Evolutionary conservation across 2,329 filamentous ascomycete genomes (phyloP).

Genomic region (Fusarium sp.): DNA sequence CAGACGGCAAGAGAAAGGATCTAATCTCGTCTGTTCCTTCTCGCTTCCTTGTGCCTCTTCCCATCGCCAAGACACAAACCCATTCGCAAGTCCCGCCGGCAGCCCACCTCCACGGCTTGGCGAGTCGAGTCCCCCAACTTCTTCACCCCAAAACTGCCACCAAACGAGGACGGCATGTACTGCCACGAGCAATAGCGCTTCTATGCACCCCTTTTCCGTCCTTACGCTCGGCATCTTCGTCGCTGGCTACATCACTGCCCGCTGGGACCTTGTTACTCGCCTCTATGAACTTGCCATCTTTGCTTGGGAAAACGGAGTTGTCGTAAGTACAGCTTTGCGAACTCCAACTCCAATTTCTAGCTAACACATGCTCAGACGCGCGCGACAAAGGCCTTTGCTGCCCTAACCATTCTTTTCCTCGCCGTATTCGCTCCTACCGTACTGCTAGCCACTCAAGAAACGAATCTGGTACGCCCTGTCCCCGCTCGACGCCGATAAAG

Average conservation of each 20-base stretch:
- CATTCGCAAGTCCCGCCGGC: conserved; percentile 22
- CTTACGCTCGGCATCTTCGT: conserved; percentile 98
- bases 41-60: neutral
- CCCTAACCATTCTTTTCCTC: conserved; percentile 87
- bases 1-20: neutral
- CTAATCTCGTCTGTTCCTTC: neutral
- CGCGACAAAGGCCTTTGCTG: conserved; percentile 84
- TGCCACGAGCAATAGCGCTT: conserved; percentile 57
- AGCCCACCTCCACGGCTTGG: conserved; percentile 40
- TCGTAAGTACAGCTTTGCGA: conserved; percentile 68
- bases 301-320: conserved; percentile 98
- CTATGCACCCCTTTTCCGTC: conserved; percentile 98
- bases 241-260: conserved; percentile 98
- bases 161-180: conserved; percentile 55
- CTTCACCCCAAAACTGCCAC: conserved; percentile 12
- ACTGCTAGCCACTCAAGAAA: conserved; percentile 83
- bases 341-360: neutral
- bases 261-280: conserved; percentile 97
- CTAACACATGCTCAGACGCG: conserved; percentile 70
- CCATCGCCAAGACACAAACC: neutral
- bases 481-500: conserved; percentile 32
- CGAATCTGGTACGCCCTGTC: conserved; percentile 73
- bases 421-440: conserved; percentile 86
- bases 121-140: conserved; percentile 27
- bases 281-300: conserved; percentile 97